Evolutionary conservation across 257 asterid genomes (phyloP).

Genomic region (Nicotiana undulata): DNA sequence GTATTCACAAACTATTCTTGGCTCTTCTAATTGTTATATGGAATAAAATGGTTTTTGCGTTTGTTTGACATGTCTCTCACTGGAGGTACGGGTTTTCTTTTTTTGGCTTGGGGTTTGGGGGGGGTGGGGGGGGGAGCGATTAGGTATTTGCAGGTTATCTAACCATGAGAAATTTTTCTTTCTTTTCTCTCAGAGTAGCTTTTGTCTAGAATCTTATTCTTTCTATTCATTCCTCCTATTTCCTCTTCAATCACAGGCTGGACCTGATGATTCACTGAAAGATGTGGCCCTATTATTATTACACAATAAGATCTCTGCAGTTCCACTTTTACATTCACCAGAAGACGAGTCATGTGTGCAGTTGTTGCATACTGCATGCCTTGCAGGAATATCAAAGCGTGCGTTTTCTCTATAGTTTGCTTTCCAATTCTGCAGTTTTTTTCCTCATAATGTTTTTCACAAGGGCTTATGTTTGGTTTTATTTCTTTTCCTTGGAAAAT

Average conservation of each 20-base stretch:
- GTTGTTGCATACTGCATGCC: slow-evolving; percentile 48
- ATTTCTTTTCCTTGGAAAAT: slow-evolving; percentile 2
- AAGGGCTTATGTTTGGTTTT: not conserved
- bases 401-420: slow-evolving; percentile 9
- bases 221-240: not conserved
- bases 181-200: not conserved
- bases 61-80: not conserved
- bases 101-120: not conserved
- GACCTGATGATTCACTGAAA: slow-evolving; percentile 60
- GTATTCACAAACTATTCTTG: not conserved
- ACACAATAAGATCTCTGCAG: slow-evolving; percentile 47
- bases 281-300: slow-evolving; percentile 45
- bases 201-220: not conserved
- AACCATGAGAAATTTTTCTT: not conserved
- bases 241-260: slow-evolving; percentile 38
- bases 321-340: slow-evolving; percentile 43
- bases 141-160: not conserved
- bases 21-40: not conserved
- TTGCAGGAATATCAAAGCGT: slow-evolving; percentile 49
- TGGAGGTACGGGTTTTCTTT: not conserved
- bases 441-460: not conserved
- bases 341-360: slow-evolving; percentile 41
- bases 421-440: not conserved
- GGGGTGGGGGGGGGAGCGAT: not conserved
- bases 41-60: not conserved